Evolutionary conservation across 345 rosid genomes (phyloP), one percentile per base, ranked within the genome.

Genomic region (Erodium maritimum): DNA sequence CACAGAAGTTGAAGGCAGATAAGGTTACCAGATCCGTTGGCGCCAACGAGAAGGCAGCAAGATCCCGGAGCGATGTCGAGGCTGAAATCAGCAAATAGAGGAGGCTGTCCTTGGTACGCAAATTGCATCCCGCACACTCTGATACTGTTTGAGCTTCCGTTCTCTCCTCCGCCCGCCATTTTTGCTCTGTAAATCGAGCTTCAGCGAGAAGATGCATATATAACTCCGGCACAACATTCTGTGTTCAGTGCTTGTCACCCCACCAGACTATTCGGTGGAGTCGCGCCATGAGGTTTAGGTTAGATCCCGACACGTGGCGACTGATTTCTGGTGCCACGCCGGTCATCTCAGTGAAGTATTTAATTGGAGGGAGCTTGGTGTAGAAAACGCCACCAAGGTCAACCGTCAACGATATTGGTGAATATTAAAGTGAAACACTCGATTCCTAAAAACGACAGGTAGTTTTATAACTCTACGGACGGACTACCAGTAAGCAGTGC

Each of bases 11-110:
- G 8, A 29, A 29, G 5, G 8, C 37, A 29, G 37, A 5, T 4
- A 29, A 21, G 56, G 53, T 54, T 72, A 90, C 97, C 97, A 59
- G 97, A 88, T 71, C 96, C 97, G 50, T 88, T 91, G 66, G 96
- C 91, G 64, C 97, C 97, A 57, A 88, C 84, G 21, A 91, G 87
- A 66, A 88, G 95, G 75, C 95, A 88, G 46, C 96, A 91, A 69
- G 95, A 82, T 65, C 96, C 95, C 11, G 83, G 83, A 19, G 83
- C 33, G 21, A 86, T 71, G 33, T 78, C 59, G 71, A 91, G 82
- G 50, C 61, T 63, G 84, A 91, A 88, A 57, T 84, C 82, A 68
- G 67, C 73, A 80, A 91, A 88, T 52, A 91, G 71, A 24, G 91
- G 90, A 63, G 75, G 54, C 4, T 82, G 79, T 17, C 53, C 64